Base-by-base conservation (phyloP, 345 rosid species). In the Moricandia arvensis region DNA sequence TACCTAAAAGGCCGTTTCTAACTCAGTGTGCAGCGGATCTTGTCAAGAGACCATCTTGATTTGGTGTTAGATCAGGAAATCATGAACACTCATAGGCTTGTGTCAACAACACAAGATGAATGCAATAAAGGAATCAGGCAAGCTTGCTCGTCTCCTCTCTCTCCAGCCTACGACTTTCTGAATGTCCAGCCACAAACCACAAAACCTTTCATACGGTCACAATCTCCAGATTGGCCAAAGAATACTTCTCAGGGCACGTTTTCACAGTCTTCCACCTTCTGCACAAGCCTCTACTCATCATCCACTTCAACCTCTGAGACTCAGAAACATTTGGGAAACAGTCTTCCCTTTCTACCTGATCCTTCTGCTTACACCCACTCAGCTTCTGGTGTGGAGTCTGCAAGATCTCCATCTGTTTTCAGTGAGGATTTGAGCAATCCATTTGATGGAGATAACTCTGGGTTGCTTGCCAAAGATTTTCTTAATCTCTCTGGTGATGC, bases 281-380 rank as follows among this genome's bases (percentile, higher is more conserved):
- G 98, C 63, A 90, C 98, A 30, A 86, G 80, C 80, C 86, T 93
- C 67, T 87, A 87, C 80, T 72, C 72, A 38, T 93, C 98, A 62
- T 90, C 98, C 8, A 89, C 98, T n/a, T 87, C 90, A 16, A 79
- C 80, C 74, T 82, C 93, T 24, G 91, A 87, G 83, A 70, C 88
- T 63, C 85, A 77, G 54, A 72, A 71, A 54, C 91, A 83, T 66
- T 81, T 86, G 11, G 86, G 90, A 65, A 89, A 87, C 83, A 53
- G 21, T 53, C 83, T 90, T 65, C 98, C 96, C 15, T 90, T 93
- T 78, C 94, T 93, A 72, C 96, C 98, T 5, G 86, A 85, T 77
- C 93, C 93, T 31, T 75, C 88, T 2, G n/a, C 87, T 62, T 57
- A 68, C 66, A 82, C 65, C 63, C 91, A 80, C 54, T 81, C 91